Percentiles rank a stretch among this genome's conserved stretches.
phyloP scores from a whole-genome alignment of 2,329 filamentous ascomycete species.

The Fusarium continuum region DNA sequence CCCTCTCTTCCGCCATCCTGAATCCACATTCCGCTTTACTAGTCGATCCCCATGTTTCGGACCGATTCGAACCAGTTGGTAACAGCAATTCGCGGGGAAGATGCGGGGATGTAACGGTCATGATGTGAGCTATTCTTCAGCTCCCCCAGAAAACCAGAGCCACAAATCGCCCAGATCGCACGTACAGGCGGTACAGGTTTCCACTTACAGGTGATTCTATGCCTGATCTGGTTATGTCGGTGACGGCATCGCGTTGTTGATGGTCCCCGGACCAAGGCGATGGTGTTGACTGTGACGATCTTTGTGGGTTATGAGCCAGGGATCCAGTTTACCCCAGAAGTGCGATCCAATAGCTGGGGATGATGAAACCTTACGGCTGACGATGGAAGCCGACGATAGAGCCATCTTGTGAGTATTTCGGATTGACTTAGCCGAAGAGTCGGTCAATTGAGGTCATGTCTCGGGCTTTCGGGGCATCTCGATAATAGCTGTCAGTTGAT shows the following conservation, averaged over 20 bases:
- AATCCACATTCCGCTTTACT: conserved; percentile 3
- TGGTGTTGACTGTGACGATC: conserved; percentile 22
- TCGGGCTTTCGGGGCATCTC: conserved; percentile 28
- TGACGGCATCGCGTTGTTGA: conserved; percentile 18
- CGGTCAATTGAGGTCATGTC: neutral
- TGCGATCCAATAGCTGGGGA: conserved; percentile 9
- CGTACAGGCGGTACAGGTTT: neutral
- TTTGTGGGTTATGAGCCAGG: conserved; percentile 4
- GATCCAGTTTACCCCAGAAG: conserved; percentile 18
- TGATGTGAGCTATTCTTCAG: neutral
- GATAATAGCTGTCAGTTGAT: too few species aligned
- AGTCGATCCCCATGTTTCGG: conserved; percentile 29
- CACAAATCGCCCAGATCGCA: neutral
- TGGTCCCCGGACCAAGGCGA: neutral
- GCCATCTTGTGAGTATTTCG: neutral
- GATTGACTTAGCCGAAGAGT: neutral
- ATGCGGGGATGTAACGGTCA: conserved; percentile 26
- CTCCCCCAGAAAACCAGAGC: neutral
- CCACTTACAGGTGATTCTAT: neutral
- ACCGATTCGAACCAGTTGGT: conserved; percentile 27
- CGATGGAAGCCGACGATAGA: neutral
- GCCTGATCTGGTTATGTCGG: neutral
- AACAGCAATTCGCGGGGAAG: conserved; percentile 21
- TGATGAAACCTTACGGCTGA: neutral
- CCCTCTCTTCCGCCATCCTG: neutral